A percentile compares a stretch with the other conserved stretches of the same genome.
Evolutionary conservation across 495 filamentous ascomycete species (phyloP).

Genomic region (Annulohypoxylon bovei): DNA sequence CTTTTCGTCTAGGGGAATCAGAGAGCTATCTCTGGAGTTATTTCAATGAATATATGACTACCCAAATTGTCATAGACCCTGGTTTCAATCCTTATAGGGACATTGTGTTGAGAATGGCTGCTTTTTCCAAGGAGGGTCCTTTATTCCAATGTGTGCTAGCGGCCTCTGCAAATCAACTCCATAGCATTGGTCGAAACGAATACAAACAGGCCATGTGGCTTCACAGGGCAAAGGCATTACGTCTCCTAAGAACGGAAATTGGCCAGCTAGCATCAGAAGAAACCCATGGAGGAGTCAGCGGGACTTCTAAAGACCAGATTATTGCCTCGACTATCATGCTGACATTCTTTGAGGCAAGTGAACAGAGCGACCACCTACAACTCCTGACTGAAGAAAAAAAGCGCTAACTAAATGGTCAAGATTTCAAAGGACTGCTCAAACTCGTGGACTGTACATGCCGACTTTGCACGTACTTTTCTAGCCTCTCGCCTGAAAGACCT

Average conservation of each 20-base stretch:
- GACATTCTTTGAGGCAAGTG: slow-evolving; percentile 34
- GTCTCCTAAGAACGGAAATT: slow-evolving; percentile 22
- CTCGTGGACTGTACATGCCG: slow-evolving; percentile 35
- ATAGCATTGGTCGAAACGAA: slow-evolving; percentile 33
- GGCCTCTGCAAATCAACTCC: slow-evolving; percentile 31
- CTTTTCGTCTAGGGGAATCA: slow-evolving; percentile 22
- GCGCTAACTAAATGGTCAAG: slow-evolving; percentile 13
- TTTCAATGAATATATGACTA: slow-evolving; percentile 25
- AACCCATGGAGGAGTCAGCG: neutral
- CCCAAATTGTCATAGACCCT: slow-evolving; percentile 32
- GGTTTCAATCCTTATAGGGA: slow-evolving; percentile 31
- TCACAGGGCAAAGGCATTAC: slow-evolving; percentile 33
- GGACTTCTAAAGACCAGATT: slow-evolving; percentile 26
- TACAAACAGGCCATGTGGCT: slow-evolving; percentile 29
- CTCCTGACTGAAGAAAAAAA: neutral
- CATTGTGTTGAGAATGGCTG: slow-evolving; percentile 30
- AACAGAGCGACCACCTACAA: neutral
- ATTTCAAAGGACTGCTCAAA: slow-evolving; percentile 36
- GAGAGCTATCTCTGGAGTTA: slow-evolving; percentile 35
- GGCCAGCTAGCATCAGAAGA: slow-evolving; percentile 8
- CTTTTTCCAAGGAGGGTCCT: slow-evolving; percentile 21
- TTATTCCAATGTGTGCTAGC: slow-evolving; percentile 37
- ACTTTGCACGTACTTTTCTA: slow-evolving; percentile 30
- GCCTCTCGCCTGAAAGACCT: slow-evolving; percentile 25
- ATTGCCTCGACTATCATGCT: slow-evolving; percentile 39